Base-by-base conservation (phyloP, 257 asterid species). In the Salvia splendens region DNA sequence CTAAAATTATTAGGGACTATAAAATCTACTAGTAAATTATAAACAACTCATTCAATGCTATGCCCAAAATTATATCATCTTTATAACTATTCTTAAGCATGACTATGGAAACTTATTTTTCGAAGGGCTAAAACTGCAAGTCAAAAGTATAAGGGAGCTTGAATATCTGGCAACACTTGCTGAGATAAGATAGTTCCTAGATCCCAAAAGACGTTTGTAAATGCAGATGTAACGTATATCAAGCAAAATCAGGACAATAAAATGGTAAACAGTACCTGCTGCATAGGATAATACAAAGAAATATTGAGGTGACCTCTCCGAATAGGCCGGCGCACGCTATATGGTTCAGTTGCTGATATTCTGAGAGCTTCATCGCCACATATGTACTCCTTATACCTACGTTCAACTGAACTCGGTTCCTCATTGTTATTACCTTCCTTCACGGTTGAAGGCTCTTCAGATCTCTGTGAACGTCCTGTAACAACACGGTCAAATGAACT, bases 231-330 rank as follows among this genome's bases (percentile, higher is more conserved):
- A 43, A 69, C 28, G 40, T 12, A 17, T 47, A 59, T 68, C 16
- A 40, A n/a, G 57, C 9, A 63, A 36, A 74, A 30, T 20, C 16
- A 28, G 17, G 68, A 41, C 46, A 28, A 40, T 36, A 43, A 76
- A 54, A 47, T 14, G 14, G 30, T 52, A 70, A 61, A 49, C 36
- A 33, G 61, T 77, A 94, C 99, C 96, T 94, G 97, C 82, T 90
- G 97, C 82, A 79, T 68, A 53, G 97, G 84, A 77, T 91, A 94
- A 81, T 88, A 79, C 68, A 81, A 79, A 77, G 99, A 94, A 65
- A 88, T 83, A 77, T 91, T 94, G 77, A 94, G 84, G 78, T 89
- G 97, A 41, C 99, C 99, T 78, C 99, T 82, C 69, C 99, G 99
- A 69, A 94, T 85, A 63, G 99, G 99, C 17, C 99, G 91, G 47